These are phyloP conservation scores for Pisolithus marmoratus DNA, from an alignment of 768 basidiomycete species.

Conservation along the genomic window DNA sequence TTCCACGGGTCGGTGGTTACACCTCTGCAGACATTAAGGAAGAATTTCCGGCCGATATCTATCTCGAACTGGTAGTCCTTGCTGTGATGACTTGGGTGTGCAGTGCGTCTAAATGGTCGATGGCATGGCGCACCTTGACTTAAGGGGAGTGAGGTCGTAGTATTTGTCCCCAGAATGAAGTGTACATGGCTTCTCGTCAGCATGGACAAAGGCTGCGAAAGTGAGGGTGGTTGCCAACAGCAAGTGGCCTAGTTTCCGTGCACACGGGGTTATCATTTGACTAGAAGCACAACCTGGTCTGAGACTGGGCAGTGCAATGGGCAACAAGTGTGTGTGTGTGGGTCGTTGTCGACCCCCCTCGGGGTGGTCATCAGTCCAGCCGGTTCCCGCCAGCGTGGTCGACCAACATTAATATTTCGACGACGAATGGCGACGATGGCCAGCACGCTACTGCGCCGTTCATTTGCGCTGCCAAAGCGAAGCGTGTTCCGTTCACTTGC, in stretches of 20 bases:
- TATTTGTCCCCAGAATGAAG: constrained; percentile 47
- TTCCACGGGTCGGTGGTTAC: constrained; percentile 56
- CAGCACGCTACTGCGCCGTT: constrained; percentile 58
- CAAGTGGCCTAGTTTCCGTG: constrained; percentile 1
- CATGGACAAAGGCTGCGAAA: constrained; percentile 10
- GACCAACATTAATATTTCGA: constrained; percentile 10
- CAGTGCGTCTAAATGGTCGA: neutral
- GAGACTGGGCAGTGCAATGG: too few species aligned
- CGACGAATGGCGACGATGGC: constrained; percentile 49
- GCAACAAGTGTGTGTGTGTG: too few species aligned
- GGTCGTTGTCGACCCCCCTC: too few species aligned
- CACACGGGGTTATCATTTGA: constrained; percentile 3
- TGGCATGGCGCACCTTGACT: constrained; percentile 40
- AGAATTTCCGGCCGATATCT: constrained; percentile 39
- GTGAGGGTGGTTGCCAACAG: constrained; percentile 1
- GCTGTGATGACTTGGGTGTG: constrained; percentile 32
- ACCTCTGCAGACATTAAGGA: constrained; percentile 61
- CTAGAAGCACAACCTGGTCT: neutral
- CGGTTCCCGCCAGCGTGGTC: constrained; percentile 21
- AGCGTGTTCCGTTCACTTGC: constrained; percentile 21
- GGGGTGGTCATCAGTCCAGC: constrained; percentile 1
- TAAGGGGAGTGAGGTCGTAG: constrained; percentile 64
- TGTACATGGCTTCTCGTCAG: constrained; percentile 57
- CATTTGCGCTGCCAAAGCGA: constrained; percentile 35
- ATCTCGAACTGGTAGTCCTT: constrained; percentile 58